Evolutionary conservation across 2,329 filamentous ascomycete species (phyloP).

Genomic region (Penicillium freii): DNA sequence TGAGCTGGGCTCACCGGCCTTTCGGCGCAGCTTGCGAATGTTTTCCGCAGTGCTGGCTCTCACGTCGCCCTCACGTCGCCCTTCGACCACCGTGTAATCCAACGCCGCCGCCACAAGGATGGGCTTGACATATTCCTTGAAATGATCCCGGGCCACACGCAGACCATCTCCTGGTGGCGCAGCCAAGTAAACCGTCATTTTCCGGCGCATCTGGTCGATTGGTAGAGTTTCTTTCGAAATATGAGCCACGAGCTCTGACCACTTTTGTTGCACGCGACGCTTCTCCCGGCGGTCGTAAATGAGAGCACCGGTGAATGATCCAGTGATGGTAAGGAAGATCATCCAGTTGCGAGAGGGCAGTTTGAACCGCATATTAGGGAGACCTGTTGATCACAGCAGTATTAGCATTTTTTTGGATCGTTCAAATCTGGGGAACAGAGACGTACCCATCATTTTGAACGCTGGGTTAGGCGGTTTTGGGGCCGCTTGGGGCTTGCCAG

Average conservation of each 20-base stretch:
- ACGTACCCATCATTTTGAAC: constrained; percentile 66
- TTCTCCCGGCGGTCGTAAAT: constrained; percentile 93
- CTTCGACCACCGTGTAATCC: constrained; percentile 96
- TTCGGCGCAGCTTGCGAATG: constrained; percentile 66
- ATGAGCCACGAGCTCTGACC: constrained; percentile 80
- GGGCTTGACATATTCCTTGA: constrained; percentile 93
- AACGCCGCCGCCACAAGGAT: constrained; percentile 83
- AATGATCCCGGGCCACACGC: constrained; percentile 85
- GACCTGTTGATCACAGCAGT: constrained; percentile 50
- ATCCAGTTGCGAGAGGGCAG: constrained; percentile 96
- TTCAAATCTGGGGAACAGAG: background rate
- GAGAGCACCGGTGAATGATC: constrained; percentile 73
- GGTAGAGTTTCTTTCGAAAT: constrained; percentile 74
- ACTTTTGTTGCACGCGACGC: constrained; percentile 78
- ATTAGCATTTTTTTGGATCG: constrained; percentile 12
- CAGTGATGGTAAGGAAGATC: constrained; percentile 82
- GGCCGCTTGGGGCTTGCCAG: constrained; percentile 40
- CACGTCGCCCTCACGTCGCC: constrained; percentile 87
- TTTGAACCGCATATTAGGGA: constrained; percentile 78
- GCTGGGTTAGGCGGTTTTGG: constrained; percentile 63
- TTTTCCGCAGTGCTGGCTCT: constrained; percentile 81
- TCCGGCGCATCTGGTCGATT: constrained; percentile 72
- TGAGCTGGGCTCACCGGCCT: constrained; percentile 57
- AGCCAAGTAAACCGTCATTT: constrained; percentile 80
- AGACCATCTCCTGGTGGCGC: constrained; percentile 85